These are phyloP conservation scores for Colletotrichum orchidophilum DNA, from an alignment of 2,329 filamentous ascomycete species.

Conservation along the genomic window DNA sequence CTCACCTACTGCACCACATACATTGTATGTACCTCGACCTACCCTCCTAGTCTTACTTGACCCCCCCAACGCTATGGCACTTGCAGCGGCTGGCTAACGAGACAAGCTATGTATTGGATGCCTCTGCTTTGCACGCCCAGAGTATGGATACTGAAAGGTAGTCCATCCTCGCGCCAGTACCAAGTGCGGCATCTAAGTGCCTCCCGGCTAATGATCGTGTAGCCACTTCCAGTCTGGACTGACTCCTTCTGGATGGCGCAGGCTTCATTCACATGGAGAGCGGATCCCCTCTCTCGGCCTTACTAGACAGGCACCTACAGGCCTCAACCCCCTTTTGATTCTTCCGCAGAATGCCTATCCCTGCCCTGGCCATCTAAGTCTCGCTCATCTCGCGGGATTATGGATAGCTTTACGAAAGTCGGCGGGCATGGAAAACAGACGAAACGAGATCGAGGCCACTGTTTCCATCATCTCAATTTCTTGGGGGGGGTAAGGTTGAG, in stretches of 20 bases:
- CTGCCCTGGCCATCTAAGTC: neutral
- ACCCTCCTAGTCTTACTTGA: neutral
- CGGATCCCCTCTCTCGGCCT: neutral
- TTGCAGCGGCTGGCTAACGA: neutral
- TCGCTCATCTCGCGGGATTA: neutral
- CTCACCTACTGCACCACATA: slow-evolving; percentile 7
- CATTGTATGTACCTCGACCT: neutral
- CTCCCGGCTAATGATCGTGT: neutral
- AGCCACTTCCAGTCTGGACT: neutral
- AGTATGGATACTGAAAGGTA: neutral
- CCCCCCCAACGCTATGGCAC: neutral
- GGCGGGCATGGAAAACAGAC: neutral
- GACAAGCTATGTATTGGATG: neutral
- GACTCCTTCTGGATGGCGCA: neutral
- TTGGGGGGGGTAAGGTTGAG: neutral
- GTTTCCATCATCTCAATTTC: neutral
- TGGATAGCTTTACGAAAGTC: neutral
- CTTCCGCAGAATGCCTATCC: neutral
- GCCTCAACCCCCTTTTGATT: neutral
- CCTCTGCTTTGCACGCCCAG: neutral
- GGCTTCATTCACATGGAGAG: neutral
- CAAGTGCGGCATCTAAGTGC: neutral
- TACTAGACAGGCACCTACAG: neutral
- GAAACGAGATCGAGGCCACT: neutral
- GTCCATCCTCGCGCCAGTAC: neutral